Base-by-base conservation (phyloP, 2,329 filamentous ascomycete species). In the Paecilomyces sp. region DNA sequence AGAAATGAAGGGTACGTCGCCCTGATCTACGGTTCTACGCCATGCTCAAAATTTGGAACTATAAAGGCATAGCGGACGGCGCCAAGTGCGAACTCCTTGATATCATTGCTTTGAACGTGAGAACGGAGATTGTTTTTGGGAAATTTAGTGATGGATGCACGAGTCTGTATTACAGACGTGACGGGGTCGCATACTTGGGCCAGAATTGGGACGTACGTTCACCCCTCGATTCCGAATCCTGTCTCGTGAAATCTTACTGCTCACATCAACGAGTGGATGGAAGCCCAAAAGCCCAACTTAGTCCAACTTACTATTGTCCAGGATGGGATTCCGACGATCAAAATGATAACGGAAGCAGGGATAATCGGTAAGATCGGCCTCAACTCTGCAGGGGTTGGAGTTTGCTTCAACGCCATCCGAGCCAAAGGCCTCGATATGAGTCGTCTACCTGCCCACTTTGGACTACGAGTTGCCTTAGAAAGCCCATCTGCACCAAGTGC, bases 321-420 rank as follows among this genome's bases (percentile, higher is more conserved):
- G 61, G 33, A 59, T 5, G 41, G 60, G 30, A 77, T 78, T 57
- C 80, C 81, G 1, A 74, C 71, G 1, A 81, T 84, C 64, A 69
- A 80, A 51, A 83, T 83, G 75, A 75, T 85, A 58, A 84, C 82
- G 2, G 83, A 85, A 66, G 83, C 80, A 1, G 83, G 83, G 6
- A 76, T 85, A 15, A 80, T 85, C 56, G 82, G 82, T 15, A 85
- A 85, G 65, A 84, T 86, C 52, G 83, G 84, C 1, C 69, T 85
- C 60, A 85, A 85, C 65, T 75, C 70, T 53, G 63, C 67, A 1
- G 81, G 83, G 3, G 81, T 86, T 0, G 83, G 82, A 1, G 80
- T 83, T 0, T 79, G 79, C 28, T 73, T 85, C 54, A 86, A 86
- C 65, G 83, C 83, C 2, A 81, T 85, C 61, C 74, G 75, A 63